phyloP scores from a whole-genome alignment of 2,329 filamentous ascomycete species.

The Verticillium nubilum region DNA sequence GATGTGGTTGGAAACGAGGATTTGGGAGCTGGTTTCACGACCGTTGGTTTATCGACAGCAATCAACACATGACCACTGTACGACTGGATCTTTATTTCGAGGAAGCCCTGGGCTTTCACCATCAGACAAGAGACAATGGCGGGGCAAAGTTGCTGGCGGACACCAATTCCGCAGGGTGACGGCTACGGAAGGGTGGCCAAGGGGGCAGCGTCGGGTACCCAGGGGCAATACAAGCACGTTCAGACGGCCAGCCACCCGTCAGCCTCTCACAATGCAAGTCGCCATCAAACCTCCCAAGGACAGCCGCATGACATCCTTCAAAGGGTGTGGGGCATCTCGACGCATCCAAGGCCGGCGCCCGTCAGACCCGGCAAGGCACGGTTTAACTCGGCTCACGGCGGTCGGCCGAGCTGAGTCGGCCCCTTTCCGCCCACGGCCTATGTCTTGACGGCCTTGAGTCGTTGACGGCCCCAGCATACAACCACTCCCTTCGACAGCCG shows the following conservation, averaged over 20 bases:
- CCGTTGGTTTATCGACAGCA: not conserved
- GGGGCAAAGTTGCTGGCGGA: not conserved
- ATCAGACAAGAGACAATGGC: not conserved
- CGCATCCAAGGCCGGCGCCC: not conserved
- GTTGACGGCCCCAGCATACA: not conserved
- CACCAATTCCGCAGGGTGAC: slow-evolving; percentile 9
- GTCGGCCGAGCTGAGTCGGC: slow-evolving; percentile 10
- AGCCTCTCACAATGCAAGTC: not conserved
- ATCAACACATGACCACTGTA: not conserved
- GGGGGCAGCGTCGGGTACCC: not conserved
- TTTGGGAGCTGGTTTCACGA: not conserved
- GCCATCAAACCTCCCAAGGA: not conserved
- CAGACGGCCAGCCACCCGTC: not conserved
- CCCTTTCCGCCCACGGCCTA: slow-evolving; percentile 14
- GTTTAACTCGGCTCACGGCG: slow-evolving; percentile 30
- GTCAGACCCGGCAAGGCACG: slow-evolving; percentile 28
- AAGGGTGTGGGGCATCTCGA: not conserved
- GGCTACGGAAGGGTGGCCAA: slow-evolving; percentile 11
- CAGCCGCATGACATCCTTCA: not conserved
- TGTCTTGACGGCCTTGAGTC: not conserved
- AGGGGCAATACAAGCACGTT: not conserved
- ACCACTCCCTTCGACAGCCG: slow-evolving; percentile 7
- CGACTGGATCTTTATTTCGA: not conserved
- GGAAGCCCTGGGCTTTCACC: not conserved
- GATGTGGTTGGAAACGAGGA: not conserved